A percentile compares a stretch with the other conserved stretches of the same genome.
Evolutionary conservation across 2,329 filamentous ascomycete genomes (phyloP).

Genomic region (Blastomyces parvus): DNA sequence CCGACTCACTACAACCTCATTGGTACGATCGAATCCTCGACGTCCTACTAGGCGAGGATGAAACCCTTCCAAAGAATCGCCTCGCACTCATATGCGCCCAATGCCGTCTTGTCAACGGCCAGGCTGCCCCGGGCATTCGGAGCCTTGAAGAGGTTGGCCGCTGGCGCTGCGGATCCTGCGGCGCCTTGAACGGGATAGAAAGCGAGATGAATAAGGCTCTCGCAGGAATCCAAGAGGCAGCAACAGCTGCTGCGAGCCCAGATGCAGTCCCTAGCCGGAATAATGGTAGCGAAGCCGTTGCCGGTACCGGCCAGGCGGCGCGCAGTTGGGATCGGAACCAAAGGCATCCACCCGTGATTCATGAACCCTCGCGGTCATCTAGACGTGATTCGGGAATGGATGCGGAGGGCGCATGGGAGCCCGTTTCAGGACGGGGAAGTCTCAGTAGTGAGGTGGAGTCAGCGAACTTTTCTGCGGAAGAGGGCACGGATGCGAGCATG

Average conservation of each 20-base stretch:
- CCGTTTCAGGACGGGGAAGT: slow-evolving; percentile 14
- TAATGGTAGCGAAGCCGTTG: not conserved
- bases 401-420: slow-evolving; percentile 19
- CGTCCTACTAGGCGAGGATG: slow-evolving; percentile 85
- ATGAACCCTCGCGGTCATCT: not conserved
- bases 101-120: slow-evolving; percentile 87
- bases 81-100: slow-evolving; percentile 73
- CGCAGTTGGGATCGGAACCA: slow-evolving; percentile 4
- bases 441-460: slow-evolving; percentile 13
- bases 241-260: not conserved
- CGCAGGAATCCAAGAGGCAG: not conserved
- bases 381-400: not conserved
- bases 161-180: slow-evolving; percentile 86
- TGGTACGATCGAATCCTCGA: slow-evolving; percentile 97
- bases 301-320: not conserved
- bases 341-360: not conserved
- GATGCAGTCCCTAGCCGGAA: not conserved
- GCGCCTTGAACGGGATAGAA: slow-evolving; percentile 68
- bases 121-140: slow-evolving; percentile 79
- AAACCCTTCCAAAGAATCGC: slow-evolving; percentile 83
- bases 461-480: slow-evolving; percentile 18
- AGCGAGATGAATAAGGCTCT: slow-evolving; percentile 43
- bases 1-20: slow-evolving; percentile 41
- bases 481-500: slow-evolving; percentile 22
- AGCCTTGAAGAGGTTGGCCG: slow-evolving; percentile 67